These are phyloP conservation scores for Capsicum baccatum DNA, from an alignment of 257 asterid species.

Conservation along the genomic window DNA sequence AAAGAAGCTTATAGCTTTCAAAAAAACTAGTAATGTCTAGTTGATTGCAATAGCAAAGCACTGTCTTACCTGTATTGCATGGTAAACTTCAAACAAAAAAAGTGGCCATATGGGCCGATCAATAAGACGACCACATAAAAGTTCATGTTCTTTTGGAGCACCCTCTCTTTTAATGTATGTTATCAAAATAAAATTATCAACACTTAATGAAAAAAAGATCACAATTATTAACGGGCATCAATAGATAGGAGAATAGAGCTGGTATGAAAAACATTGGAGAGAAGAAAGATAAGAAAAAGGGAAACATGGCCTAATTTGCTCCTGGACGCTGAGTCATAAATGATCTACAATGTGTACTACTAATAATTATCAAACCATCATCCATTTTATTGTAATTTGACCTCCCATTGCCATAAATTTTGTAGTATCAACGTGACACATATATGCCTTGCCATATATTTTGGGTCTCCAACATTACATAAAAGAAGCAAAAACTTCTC, in stretches of 20 bases:
- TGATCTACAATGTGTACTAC: too few species aligned
- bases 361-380: too few species aligned
- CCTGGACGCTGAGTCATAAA: neutral
- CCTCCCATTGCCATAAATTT: neutral
- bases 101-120: constrained; percentile 96
- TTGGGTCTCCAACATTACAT: neutral
- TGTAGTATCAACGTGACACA: neutral
- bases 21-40: neutral
- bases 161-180: constrained; percentile 97
- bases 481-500: neutral
- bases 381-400: too few species aligned
- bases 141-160: constrained; percentile 95
- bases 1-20: neutral
- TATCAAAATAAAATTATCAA: constrained; percentile 57
- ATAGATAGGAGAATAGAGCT: neutral
- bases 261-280: neutral
- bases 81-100: constrained; percentile 87
- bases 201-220: constrained; percentile 14
- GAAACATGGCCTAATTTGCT: neutral
- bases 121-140: constrained; percentile 86
- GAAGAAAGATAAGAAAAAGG: neutral
- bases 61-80: constrained; percentile 84
- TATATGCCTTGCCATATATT: neutral
- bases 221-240: neutral
- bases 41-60: neutral